phyloP scores from a whole-genome alignment of 176 grass and related monocot genomes.

The Rhynchospora pubera region DNA sequence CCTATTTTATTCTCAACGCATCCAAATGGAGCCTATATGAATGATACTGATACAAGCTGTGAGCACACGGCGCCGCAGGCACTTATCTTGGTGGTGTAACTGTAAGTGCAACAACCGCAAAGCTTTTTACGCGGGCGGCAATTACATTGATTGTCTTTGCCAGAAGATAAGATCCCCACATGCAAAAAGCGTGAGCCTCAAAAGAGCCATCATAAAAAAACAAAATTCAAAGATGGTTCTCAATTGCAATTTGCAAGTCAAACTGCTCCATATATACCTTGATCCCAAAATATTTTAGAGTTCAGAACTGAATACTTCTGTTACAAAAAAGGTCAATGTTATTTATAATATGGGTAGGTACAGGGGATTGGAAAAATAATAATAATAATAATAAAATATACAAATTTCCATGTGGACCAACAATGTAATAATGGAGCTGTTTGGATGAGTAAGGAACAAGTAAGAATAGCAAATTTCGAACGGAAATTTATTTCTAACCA shows the following conservation, averaged over 20 bases:
- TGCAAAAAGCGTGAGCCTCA: neutral
- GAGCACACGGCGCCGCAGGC: neutral
- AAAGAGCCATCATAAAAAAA: neutral
- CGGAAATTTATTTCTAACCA: no score
- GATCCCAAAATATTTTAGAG: neutral
- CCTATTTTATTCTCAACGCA: no score
- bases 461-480: no score
- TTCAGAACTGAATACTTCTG: neutral
- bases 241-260: conserved; percentile 1
- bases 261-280: neutral
- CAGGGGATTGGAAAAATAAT: neutral
- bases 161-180: neutral
- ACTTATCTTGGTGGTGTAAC: neutral
- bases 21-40: no score
- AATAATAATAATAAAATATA: neutral
- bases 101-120: neutral
- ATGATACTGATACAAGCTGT: neutral
- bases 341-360: neutral
- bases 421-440: neutral
- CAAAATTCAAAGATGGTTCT: neutral
- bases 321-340: neutral
- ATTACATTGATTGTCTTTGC: neutral
- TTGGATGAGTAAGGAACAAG: no score
- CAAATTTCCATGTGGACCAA: neutral
- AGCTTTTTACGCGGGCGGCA: neutral